phyloP scores from a whole-genome alignment of 2,329 filamentous ascomycete species.

The Exophiala sideris region DNA sequence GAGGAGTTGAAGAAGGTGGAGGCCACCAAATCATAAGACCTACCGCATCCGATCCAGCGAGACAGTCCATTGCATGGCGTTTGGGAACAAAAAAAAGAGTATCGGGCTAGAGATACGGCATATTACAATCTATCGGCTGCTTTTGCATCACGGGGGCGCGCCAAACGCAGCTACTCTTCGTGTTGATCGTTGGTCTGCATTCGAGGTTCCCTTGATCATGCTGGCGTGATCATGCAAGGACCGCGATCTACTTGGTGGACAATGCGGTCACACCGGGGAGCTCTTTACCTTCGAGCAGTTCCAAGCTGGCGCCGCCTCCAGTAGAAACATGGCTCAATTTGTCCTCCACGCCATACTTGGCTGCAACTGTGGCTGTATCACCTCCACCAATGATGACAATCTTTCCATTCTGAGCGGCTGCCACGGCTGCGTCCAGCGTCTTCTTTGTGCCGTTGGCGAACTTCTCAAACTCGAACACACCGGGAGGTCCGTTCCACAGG shows the following conservation, averaged over 20 bases:
- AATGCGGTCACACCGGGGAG: slow-evolving; percentile 90
- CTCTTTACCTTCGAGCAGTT: slow-evolving; percentile 97
- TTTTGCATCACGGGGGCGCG: slow-evolving; percentile 10
- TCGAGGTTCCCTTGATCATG: slow-evolving; percentile 12
- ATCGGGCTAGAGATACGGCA: slow-evolving; percentile 10
- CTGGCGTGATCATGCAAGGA: slow-evolving; percentile 3
- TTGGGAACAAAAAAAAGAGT: slow-evolving; percentile 5
- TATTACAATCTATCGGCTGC: slow-evolving; percentile 11
- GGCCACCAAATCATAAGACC: slow-evolving; percentile 32
- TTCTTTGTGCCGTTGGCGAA: slow-evolving; percentile 91
- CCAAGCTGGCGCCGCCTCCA: slow-evolving; percentile 89
- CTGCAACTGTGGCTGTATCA: slow-evolving; percentile 95
- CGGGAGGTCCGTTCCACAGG: slow-evolving; percentile 96
- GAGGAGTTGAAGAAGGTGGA: slow-evolving; percentile 96
- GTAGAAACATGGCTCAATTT: slow-evolving; percentile 98
- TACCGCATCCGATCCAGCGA: slow-evolving; percentile 42
- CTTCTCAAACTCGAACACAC: slow-evolving; percentile 95
- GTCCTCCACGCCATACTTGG: slow-evolving; percentile 93
- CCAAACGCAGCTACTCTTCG: slow-evolving; percentile 1
- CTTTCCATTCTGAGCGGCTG: slow-evolving; percentile 75
- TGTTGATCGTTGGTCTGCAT: slow-evolving; percentile 13
- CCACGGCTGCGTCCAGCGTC: slow-evolving; percentile 83
- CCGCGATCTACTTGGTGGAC: slow-evolving; percentile 62
- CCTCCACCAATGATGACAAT: slow-evolving; percentile 98
- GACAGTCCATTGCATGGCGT: slow-evolving; percentile 18